Evolutionary conservation across 2,329 filamentous ascomycete genomes (phyloP).

Genomic region (Colletotrichum kahawae): DNA sequence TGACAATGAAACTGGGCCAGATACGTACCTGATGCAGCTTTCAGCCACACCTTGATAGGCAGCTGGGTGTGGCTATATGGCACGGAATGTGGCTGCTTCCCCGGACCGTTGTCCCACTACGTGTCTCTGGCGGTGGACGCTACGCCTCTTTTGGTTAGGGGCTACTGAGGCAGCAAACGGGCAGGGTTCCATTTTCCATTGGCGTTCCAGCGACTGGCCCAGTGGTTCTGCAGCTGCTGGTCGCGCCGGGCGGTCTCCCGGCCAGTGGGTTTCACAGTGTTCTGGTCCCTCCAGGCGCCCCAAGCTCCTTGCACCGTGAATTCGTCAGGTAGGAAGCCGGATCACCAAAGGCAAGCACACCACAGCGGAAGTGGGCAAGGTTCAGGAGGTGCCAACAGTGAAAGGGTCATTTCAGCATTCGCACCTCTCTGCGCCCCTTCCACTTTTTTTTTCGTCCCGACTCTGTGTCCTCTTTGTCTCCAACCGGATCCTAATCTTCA

Average conservation of each 20-base stretch:
- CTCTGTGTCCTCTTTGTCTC: conserved; percentile 17
- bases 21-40: not conserved
- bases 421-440: conserved; percentile 5
- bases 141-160: not conserved
- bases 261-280: conserved; percentile 11
- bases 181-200: not conserved
- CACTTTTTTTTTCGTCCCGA: conserved; percentile 10
- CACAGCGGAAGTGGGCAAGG: conserved; percentile 1
- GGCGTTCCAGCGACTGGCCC: not conserved
- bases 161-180: not conserved
- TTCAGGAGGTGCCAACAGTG: conserved; percentile 14
- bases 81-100: not conserved
- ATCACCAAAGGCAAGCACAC: conserved; percentile 9
- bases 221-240: conserved; percentile 4
- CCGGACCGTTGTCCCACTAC: conserved; percentile 11
- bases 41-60: not conserved
- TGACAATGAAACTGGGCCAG: not conserved
- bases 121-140: not conserved
- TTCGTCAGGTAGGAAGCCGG: conserved; percentile 8
- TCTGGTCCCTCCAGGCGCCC: conserved; percentile 1
- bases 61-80: not conserved
- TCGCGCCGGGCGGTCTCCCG: not conserved
- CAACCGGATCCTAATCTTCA: not conserved
- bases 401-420: not conserved
- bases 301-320: conserved; percentile 21